Evolutionary conservation across 345 rosid species (phyloP), one percentile per base, ranked within the genome.

Genomic region (Turritis glabra): DNA sequence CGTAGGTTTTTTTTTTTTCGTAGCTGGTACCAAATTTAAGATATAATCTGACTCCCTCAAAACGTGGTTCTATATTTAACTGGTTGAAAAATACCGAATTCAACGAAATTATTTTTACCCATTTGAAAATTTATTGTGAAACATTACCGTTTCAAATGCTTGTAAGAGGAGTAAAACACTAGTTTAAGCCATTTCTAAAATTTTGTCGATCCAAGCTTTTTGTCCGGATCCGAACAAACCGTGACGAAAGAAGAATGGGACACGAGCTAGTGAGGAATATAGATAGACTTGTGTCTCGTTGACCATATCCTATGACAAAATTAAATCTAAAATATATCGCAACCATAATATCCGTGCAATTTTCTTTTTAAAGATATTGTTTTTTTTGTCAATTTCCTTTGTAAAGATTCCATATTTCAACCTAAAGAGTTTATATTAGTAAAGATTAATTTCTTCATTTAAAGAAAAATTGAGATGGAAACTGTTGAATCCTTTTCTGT

Each of bases 231-330:
- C 11, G 51, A 62, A 51, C 3, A 22, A 52, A 72, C 21, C 17
- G 76, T 61, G 61, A 51, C 30, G 7, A 72, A 27, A 26, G 22
- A 13, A 61, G 69, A 48, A 48, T 48, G 37, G 23, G 62, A 27
- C 62, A 72, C 43, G 53, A 72, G 53, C 33, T 27, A 13, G 19
- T 52, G 69, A 72, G 41, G 76, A 62, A 62, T 52, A 37, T 11
- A 37, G 40, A 17, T 60, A 23, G 67, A 62, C 62, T 60, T 61
- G 12, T 71, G 68, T 60, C 8, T 26, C 44, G 44, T 72, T 72
- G 76, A 72, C 69, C 32, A 27, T 72, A 37, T 60, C 13, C 47
- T 48, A 58, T 69, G n/a, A 21, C 23, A 44, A 43, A 37, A 25
- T 40, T 18, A 50, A 67, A 51, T 40, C 33, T 68, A 40, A 26